These are phyloP conservation scores for Echeveria elegans DNA, from an alignment of 164 flowering plant genomes.

Conservation along the genomic window DNA sequence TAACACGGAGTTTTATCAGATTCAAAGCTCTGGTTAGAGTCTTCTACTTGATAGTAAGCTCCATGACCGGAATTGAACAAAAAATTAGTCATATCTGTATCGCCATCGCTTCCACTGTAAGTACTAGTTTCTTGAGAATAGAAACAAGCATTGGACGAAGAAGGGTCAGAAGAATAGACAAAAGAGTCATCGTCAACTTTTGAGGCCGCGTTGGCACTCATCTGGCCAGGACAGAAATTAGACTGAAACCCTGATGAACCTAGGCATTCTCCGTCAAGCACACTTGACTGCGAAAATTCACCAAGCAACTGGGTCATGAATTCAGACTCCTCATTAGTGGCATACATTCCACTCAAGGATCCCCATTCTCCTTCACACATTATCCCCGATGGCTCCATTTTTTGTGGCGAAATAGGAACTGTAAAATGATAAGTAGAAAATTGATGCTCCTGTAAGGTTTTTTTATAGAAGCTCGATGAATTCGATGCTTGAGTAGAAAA, in stretches of 20 bases:
- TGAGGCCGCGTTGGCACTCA: not conserved
- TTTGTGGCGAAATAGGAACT: not conserved
- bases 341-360: constrained; percentile 27
- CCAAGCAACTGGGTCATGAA: constrained; percentile 59
- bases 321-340: constrained; percentile 48
- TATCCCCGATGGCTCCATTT: constrained; percentile 13
- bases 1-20: constrained; percentile 10
- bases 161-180: constrained; percentile 17
- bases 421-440: too few relatives aligned
- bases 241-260: not conserved
- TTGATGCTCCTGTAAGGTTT: not conserved
- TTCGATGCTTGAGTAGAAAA: constrained; percentile 1
- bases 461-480: constrained; percentile 1
- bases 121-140: constrained; percentile 24
- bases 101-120: constrained; percentile 3
- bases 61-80: constrained; percentile 17
- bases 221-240: not conserved
- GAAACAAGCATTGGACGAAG: constrained; percentile 4
- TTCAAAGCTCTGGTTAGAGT: constrained; percentile 14
- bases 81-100: not conserved
- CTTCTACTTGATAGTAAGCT: constrained; percentile 20
- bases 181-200: constrained; percentile 16
- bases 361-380: constrained; percentile 15
- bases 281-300: constrained; percentile 18
- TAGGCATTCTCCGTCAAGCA: constrained; percentile 12